Evolutionary conservation across 257 asterid genomes (phyloP), one percentile per base, ranked within the genome.

Genomic region (Scutellaria baicalensis): DNA sequence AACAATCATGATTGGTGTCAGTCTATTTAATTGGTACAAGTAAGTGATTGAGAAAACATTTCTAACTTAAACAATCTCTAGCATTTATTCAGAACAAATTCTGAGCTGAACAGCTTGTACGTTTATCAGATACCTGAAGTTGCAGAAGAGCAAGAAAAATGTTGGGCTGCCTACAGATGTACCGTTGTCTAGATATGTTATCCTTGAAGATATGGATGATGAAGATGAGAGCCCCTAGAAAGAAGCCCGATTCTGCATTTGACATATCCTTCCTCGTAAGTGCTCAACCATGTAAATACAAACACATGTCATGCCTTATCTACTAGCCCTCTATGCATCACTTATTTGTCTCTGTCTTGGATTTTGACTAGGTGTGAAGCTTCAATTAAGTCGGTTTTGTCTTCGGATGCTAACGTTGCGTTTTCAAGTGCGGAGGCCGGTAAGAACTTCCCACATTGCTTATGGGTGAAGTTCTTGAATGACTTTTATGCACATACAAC

Each of bases 1-100:
- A 35, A 90, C 81, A 4, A 92, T 92, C 49, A 85, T 92, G 93
- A 20, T 84, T 71, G 98, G 98, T 64, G 98, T 92, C 79, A 72
- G 95, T 66, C 81, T 92, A 63, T 92, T 92, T 74, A 92, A 92
- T 72, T 90, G 90, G 97, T 92, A 90, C 94, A 92, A 92, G 98
- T 92, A 86, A 88, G 98, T 88, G 50, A 71, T 66, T 66, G 16
- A 76, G 44, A 27, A 27, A 27, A 1, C 33, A 27, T 27, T 27
- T 27, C 33, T 27, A 27, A 27, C 33, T 3, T 27, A 27, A 4
- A 27, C 33, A 27, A 27, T 27, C 33, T 27, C 33, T 1, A 27
- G 33, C 33, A 27, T 27, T 27, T 27, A 54, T 54, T 55, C 18
- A 27, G 20, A 52, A 43, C n/a, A 27, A 20, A 18, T 10, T 17